phyloP scores from a whole-genome alignment of 192 early-diverging fungal species.

The Backusella sp. region DNA sequence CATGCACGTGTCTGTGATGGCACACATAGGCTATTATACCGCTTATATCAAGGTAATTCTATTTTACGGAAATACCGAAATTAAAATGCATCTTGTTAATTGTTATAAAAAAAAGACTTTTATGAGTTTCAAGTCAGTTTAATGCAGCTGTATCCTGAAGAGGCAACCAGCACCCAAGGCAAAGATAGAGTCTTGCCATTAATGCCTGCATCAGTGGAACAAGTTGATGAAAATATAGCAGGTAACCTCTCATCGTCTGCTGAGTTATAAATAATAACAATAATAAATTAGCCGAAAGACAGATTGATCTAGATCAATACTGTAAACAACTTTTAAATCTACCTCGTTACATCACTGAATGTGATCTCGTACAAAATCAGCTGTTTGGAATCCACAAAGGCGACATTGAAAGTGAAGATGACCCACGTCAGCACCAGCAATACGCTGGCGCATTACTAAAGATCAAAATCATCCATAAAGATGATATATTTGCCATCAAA shows the following conservation, averaged over 20 bases:
- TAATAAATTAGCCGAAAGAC: slow-evolving; percentile 41
- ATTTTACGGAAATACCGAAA: background rate
- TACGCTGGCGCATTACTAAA: slow-evolving; percentile 38
- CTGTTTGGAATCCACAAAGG: slow-evolving; percentile 48
- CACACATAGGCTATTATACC: slow-evolving; percentile 61
- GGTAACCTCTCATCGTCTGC: background rate
- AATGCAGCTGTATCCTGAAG: slow-evolving; percentile 60
- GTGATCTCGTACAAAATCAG: slow-evolving; percentile 36
- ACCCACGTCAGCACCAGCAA: background rate
- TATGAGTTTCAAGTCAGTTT: slow-evolving; percentile 72
- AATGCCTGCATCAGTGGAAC: slow-evolving; percentile 60
- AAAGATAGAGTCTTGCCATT: slow-evolving; percentile 56
- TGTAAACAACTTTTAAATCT: slow-evolving; percentile 57
- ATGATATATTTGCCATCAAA: slow-evolving; percentile 66
- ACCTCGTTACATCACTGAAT: slow-evolving; percentile 49
- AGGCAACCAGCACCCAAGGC: slow-evolving; percentile 48
- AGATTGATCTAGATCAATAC: slow-evolving; percentile 59
- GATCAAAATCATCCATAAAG: slow-evolving; percentile 61
- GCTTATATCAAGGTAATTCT: slow-evolving; percentile 61
- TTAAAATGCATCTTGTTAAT: background rate
- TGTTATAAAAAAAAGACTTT: slow-evolving; percentile 51
- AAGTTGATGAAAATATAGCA: slow-evolving; percentile 59
- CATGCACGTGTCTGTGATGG: slow-evolving; percentile 54
- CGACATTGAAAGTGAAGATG: slow-evolving; percentile 44
- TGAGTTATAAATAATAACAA: no score